These are phyloP conservation scores for Chrysoporthe austroafricana DNA, from an alignment of 2,329 filamentous ascomycete genomes.

Conservation along the genomic window DNA sequence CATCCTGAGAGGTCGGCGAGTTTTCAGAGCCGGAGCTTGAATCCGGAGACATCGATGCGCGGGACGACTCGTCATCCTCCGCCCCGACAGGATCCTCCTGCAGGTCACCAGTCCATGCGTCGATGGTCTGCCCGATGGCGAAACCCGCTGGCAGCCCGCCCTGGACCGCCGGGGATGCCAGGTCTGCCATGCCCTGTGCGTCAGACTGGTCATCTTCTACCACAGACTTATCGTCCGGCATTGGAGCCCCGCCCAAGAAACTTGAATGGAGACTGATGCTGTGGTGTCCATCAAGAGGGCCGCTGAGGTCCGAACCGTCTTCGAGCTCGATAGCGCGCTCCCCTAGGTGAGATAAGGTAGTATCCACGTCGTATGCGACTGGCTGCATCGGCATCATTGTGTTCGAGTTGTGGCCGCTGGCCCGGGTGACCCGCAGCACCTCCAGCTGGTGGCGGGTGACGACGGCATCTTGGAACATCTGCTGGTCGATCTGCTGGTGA, in stretches of 20 bases:
- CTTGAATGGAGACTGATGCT: constrained; percentile 11
- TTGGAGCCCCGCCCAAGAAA: constrained; percentile 17
- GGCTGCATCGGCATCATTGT: constrained; percentile 13
- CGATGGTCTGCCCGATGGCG: not conserved
- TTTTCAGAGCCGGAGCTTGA: not conserved
- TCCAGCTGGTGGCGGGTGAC: constrained; percentile 17
- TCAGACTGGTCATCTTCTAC: not conserved
- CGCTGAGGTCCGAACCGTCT: not conserved
- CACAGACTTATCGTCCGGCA: constrained; percentile 3
- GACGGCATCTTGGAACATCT: constrained; percentile 13
- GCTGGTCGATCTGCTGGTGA: constrained; percentile 7
- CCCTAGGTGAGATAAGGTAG: constrained; percentile 6
- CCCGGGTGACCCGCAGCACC: not conserved
- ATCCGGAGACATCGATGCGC: not conserved
- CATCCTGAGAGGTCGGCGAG: not conserved
- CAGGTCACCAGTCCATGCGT: not conserved
- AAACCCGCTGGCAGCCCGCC: not conserved
- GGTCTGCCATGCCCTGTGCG: not conserved
- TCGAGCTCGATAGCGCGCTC: constrained; percentile 1
- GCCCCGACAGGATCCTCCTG: not conserved
- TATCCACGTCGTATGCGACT: not conserved
- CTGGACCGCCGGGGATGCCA: not conserved
- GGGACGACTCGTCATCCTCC: not conserved
- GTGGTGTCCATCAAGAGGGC: not conserved
- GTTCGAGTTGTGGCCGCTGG: not conserved